Conservation (phyloP, 129 eudicot genomes). For the Artemisia tridentata region DNA sequence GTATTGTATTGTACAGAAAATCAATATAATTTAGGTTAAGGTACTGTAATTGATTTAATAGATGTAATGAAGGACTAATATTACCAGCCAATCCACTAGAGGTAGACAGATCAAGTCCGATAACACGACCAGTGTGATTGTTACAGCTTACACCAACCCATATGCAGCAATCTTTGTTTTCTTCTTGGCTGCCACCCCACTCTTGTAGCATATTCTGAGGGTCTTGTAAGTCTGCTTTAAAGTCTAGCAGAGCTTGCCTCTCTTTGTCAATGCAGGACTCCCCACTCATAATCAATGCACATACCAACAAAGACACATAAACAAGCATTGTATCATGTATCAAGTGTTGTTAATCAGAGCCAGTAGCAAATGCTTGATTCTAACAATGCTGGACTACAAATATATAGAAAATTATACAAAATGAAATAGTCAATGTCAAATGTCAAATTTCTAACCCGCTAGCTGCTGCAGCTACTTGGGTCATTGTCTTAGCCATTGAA, state of each 20-base stretch:
- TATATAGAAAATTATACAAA: too few relatives aligned
- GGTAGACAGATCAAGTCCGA: constrained; percentile 8
- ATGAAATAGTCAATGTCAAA: too few relatives aligned
- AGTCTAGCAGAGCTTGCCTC: neutral
- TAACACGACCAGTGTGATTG: constrained; percentile 31
- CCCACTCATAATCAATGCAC: neutral
- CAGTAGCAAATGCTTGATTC: too few relatives aligned
- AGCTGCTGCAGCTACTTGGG: too few relatives aligned
- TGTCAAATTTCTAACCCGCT: too few relatives aligned
- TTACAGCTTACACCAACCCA: constrained; percentile 38
- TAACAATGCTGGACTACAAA: too few relatives aligned
- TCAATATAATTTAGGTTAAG: constrained; percentile 5
- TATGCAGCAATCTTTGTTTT: constrained; percentile 35
- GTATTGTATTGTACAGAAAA: constrained; percentile 12
- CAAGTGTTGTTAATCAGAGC: neutral
- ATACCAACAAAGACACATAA: neutral
- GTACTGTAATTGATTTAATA: constrained; percentile 12
- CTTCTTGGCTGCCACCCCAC: constrained; percentile 26
- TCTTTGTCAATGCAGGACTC: neutral
- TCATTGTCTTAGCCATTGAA: too few relatives aligned
- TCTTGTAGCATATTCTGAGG: neutral
- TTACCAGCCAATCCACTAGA: neutral
- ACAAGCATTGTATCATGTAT: neutral
- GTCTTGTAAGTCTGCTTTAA: neutral
- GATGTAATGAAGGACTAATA: constrained; percentile 19